Conservation (phyloP, 805 yeast genomes). For the Naumovozyma castellii region DNA sequence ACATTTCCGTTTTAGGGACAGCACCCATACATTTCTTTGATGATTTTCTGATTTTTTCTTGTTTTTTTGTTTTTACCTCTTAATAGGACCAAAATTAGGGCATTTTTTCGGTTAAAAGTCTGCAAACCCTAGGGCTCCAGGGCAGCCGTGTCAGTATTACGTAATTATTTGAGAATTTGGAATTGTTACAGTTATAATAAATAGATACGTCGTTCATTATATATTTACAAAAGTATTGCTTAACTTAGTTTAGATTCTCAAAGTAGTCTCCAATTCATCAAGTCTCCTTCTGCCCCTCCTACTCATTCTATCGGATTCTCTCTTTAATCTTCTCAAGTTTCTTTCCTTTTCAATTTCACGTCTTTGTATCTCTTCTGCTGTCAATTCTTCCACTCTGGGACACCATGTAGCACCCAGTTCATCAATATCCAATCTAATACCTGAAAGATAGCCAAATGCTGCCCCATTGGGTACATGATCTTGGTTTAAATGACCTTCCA, state of each 20-base stretch:
- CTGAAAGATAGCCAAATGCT: conserved; percentile 52
- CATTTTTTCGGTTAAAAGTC: too few relatives aligned
- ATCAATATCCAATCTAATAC: conserved; percentile 65
- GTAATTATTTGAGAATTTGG: neutral
- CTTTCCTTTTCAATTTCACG: conserved; percentile 93
- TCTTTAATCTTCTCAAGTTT: conserved; percentile 79
- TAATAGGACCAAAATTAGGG: too few relatives aligned
- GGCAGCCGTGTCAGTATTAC: neutral
- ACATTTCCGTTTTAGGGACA: too few relatives aligned
- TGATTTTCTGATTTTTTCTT: too few relatives aligned
- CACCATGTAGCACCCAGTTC: conserved; percentile 76
- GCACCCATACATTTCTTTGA: too few relatives aligned
- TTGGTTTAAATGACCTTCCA: conserved; percentile 54
- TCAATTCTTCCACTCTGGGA: conserved; percentile 75
- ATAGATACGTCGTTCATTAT: too few relatives aligned
- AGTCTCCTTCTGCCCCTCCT: conserved; percentile 37
- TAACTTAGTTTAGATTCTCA: neutral
- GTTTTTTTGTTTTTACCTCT: too few relatives aligned
- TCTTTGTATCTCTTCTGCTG: conserved; percentile 89
- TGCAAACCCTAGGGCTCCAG: neutral
- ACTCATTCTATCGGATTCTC: conserved; percentile 59
- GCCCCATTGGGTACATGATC: conserved; percentile 42
- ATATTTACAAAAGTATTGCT: too few relatives aligned
- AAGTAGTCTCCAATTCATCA: conserved; percentile 34
- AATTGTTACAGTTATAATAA: too few relatives aligned